Evolutionary conservation across 2,329 filamentous ascomycete species (phyloP).

Genomic region (Elsinoe arachidis): DNA sequence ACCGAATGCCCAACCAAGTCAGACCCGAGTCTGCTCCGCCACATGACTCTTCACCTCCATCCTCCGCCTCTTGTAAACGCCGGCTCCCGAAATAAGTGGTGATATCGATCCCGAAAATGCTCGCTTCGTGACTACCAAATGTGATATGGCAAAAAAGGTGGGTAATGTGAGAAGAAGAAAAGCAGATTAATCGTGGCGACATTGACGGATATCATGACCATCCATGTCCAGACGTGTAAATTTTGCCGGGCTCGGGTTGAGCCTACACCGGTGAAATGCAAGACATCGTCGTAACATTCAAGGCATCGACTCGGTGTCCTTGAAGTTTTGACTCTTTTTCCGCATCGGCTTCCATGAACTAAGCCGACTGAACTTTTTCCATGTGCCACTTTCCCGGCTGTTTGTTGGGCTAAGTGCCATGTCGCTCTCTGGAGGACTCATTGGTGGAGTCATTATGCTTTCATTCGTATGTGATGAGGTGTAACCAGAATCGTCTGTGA

Average conservation of each 20-base stretch:
- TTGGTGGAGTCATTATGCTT: slow-evolving; percentile 65
- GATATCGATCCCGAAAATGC: neutral
- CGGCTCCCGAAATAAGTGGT: neutral
- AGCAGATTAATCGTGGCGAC: slow-evolving; percentile 8
- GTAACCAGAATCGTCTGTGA: slow-evolving; percentile 58
- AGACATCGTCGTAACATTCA: neutral
- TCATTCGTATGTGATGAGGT: slow-evolving; percentile 42
- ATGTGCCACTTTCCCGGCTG: slow-evolving; percentile 29
- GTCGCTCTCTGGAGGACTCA: slow-evolving; percentile 52
- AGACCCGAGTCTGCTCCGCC: neutral
- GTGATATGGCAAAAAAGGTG: neutral
- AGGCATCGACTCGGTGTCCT: slow-evolving; percentile 12
- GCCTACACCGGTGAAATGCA: slow-evolving; percentile 5
- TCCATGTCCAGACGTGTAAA: neutral
- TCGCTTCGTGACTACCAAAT: slow-evolving; percentile 12
- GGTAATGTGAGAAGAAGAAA: neutral
- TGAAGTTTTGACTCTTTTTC: slow-evolving; percentile 25
- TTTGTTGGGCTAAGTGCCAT: slow-evolving; percentile 16
- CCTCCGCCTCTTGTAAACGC: neutral
- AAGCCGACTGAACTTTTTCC: slow-evolving; percentile 31
- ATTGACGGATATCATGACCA: slow-evolving; percentile 9
- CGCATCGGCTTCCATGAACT: slow-evolving; percentile 29
- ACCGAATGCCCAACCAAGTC: neutral
- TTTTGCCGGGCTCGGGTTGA: slow-evolving; percentile 2
- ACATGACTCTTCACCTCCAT: neutral